A percentile compares a stretch with the other conserved stretches of the same genome.
phyloP scores from a whole-genome alignment of 768 basidiomycete genomes.

The Podaxis sp. region DNA sequence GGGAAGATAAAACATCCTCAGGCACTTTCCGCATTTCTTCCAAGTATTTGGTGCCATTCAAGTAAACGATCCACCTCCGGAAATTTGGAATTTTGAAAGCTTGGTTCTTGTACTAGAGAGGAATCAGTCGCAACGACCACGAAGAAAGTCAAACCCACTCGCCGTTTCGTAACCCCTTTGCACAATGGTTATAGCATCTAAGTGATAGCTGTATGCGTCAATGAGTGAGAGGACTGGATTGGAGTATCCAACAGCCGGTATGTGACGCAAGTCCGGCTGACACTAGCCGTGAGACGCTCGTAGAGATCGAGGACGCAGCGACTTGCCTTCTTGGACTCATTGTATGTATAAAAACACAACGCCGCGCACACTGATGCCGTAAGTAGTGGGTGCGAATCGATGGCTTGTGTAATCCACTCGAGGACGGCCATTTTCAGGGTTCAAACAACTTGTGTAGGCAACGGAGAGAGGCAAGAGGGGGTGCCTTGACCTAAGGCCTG shows the following conservation, averaged over 20 bases:
- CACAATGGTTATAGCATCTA: constrained; percentile 23
- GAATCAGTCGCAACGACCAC: background rate
- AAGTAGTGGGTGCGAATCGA: background rate
- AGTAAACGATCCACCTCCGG: constrained; percentile 44
- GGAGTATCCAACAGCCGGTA: constrained; percentile 37
- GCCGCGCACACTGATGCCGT: background rate
- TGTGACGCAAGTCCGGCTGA: constrained; percentile 18
- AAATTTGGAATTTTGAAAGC: constrained; percentile 43
- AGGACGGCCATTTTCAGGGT: background rate
- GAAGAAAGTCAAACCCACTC: background rate
- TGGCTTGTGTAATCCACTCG: background rate
- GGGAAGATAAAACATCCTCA: constrained; percentile 42
- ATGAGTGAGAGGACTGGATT: constrained; percentile 30
- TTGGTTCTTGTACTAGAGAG: constrained; percentile 22
- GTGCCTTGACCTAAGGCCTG: no score
- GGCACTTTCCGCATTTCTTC: constrained; percentile 45
- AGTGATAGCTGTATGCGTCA: constrained; percentile 25
- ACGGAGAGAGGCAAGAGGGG: no score
- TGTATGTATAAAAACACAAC: background rate
- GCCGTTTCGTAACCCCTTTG: constrained; percentile 34
- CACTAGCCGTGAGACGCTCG: background rate
- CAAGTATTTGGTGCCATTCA: constrained; percentile 36
- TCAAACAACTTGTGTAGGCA: no score
- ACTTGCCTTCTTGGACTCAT: constrained; percentile 1
- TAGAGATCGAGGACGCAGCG: background rate